Base-by-base conservation (phyloP, 305 asterid species). In the Fraxinus floribunda region DNA sequence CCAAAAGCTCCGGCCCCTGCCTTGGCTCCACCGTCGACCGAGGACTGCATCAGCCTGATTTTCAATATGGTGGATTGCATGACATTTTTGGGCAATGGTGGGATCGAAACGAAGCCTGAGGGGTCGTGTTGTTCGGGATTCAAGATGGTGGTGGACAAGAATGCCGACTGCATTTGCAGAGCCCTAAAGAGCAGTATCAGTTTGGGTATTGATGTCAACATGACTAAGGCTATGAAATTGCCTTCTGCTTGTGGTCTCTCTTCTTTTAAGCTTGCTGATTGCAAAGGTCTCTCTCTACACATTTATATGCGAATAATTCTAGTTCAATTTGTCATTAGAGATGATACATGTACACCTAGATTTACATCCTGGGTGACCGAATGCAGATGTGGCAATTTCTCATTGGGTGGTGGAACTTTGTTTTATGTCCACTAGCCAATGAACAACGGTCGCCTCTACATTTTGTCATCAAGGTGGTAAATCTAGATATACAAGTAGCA, bases 151-250 rank as follows among this genome's bases (percentile, higher is more conserved):
- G 18, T 46, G 57, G 6, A 13, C 57, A 46, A 15, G 57, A 46
- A 46, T 46, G 57, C 1, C 18, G 18, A 46, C 57, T 46, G 57
- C 57, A 46, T 46, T 0, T 46, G 57, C 1, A 46, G 1, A 46
- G 57, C 57, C 57, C 57, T 46, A 39, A 35, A 60, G n/a, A 77
- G 30, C 0, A 60, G 83, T 15, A 66, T 18, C 7, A 66, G 36
- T 26, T 62, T 83, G 1, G 88, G 88, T 1, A 39, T 87, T 32
- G 29, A 64, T 34, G 16, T 87, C 34, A 76, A 87, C 62, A 72
- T 87, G 78, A 79, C 86, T 34, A 81, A 75, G 82, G 90, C 87
- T 13, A 16, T 2, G 4, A 73, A 68, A 0, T 26, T 87, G 84
- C 81, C 90, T 38, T 32, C 81, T 6, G 13, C 11, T 15, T 87